Conservation (phyloP, 164 flowering plant genomes). For the Liriodendron chinense region DNA sequence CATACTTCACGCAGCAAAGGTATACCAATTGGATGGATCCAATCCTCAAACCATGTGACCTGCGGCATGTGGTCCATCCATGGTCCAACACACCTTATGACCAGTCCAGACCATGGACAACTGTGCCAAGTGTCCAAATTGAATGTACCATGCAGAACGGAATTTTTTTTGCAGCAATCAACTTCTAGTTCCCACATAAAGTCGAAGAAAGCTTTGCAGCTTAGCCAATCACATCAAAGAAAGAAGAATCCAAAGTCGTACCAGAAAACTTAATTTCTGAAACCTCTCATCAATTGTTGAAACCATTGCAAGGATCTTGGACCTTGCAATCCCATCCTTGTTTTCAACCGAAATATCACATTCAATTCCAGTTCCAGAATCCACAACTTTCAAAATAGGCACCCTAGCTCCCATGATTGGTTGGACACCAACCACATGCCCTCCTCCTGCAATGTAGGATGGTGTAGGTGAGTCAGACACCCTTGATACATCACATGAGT, state of each 20-base stretch:
- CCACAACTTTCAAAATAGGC: slow-evolving; percentile 59
- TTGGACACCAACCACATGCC: slow-evolving; percentile 46
- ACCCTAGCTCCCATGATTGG: slow-evolving; percentile 60
- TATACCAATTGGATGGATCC: too few relatives aligned
- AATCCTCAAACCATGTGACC: too few relatives aligned
- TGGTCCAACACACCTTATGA: too few relatives aligned
- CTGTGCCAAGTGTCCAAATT: too few relatives aligned
- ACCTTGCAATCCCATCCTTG: slow-evolving; percentile 59
- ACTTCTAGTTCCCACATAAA: too few relatives aligned
- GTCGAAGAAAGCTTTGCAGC: too few relatives aligned
- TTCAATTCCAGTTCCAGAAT: slow-evolving; percentile 60
- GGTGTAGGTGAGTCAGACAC: neutral
- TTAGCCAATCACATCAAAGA: too few relatives aligned
- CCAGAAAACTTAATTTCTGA: slow-evolving; percentile 58
- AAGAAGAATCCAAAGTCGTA: slow-evolving; percentile 3
- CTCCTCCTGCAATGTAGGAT: slow-evolving; percentile 32
- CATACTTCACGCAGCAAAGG: too few relatives aligned
- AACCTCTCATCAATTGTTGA: slow-evolving; percentile 70
- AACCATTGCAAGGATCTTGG: slow-evolving; percentile 45
- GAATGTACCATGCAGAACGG: too few relatives aligned
- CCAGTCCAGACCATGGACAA: too few relatives aligned
- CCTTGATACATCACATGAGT: neutral
- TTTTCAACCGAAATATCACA: slow-evolving; percentile 77
- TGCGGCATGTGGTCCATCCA: too few relatives aligned
- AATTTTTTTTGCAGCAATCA: too few relatives aligned